phyloP scores from a whole-genome alignment of 2,329 filamentous ascomycete species.

The Nectriaceae sp. region DNA sequence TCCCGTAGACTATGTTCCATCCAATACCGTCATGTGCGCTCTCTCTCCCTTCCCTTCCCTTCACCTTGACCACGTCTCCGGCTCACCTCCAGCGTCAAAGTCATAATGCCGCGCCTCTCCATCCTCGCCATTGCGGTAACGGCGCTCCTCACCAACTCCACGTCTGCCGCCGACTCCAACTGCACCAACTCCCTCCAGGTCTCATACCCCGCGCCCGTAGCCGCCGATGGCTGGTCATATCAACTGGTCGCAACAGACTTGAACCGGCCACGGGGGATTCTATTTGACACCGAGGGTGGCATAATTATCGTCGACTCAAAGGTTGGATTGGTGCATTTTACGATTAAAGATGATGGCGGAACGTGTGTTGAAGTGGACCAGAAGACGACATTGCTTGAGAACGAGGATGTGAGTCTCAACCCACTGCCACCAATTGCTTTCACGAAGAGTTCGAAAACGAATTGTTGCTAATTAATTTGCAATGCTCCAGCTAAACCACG shows the following conservation, averaged over 20 bases:
- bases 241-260: slow-evolving; percentile 45
- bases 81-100: background rate
- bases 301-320: slow-evolving; percentile 48
- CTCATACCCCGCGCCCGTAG: slow-evolving; percentile 37
- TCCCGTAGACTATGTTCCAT: too few relatives aligned
- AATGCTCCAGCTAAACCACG: slow-evolving; percentile 52
- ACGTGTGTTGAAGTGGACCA: slow-evolving; percentile 43
- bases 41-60: background rate
- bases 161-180: background rate
- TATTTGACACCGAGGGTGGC: slow-evolving; percentile 47
- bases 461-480: too few relatives aligned
- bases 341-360: slow-evolving; percentile 42
- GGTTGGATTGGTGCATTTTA: slow-evolving; percentile 43
- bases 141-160: background rate
- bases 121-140: background rate
- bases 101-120: background rate
- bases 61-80: too few relatives aligned
- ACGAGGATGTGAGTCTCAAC: slow-evolving; percentile 36
- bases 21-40: background rate
- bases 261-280: slow-evolving; percentile 44
- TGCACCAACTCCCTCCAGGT: slow-evolving; percentile 40
- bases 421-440: too few relatives aligned
- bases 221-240: slow-evolving; percentile 46
- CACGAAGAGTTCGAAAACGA: too few relatives aligned
- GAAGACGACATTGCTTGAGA: slow-evolving; percentile 38